A percentile compares a stretch with the other conserved stretches of the same genome.
Evolutionary conservation across 768 basidiomycete genomes (phyloP).

Genomic region (Mycena belliarum): DNA sequence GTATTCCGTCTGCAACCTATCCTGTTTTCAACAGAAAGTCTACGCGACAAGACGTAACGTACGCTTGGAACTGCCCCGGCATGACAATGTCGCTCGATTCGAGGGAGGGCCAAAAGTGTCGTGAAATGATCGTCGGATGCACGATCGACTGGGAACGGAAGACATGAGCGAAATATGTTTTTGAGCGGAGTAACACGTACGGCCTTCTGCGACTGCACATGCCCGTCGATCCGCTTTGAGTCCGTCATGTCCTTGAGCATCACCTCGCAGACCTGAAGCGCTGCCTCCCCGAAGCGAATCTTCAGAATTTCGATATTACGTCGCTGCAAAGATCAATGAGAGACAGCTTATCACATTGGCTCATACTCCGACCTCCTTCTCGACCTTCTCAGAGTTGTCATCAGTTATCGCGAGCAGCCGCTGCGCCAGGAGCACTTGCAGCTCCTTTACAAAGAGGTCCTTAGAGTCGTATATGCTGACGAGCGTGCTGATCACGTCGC

Average conservation of each 20-base stretch:
- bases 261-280: conserved; percentile 94
- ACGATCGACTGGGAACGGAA: conserved; percentile 66
- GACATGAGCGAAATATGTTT: not conserved
- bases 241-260: conserved; percentile 98
- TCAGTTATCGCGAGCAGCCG: conserved; percentile 79
- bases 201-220: conserved; percentile 71
- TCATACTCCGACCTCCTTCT: conserved; percentile 54
- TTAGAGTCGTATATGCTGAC: conserved; percentile 98
- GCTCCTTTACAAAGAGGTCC: conserved; percentile 93
- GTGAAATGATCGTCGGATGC: conserved; percentile 89
- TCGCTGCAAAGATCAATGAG: conserved; percentile 49
- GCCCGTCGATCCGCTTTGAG: conserved; percentile 86
- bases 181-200: conserved; percentile 41
- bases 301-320: conserved; percentile 93
- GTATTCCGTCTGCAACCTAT: conserved; percentile 75
- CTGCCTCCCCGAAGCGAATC: conserved; percentile 91
- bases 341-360: too few relatives aligned
- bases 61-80: conserved; percentile 86
- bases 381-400: conserved; percentile 78
- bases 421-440: conserved; percentile 90
- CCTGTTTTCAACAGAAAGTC: not conserved
- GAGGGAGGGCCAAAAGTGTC: conserved; percentile 92
- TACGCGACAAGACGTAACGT: conserved; percentile 27
- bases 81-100: conserved; percentile 72
- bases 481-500: conserved; percentile 93